Conservation (phyloP, 306 rosid genomes). For the Cicer pinnatifidum region DNA sequence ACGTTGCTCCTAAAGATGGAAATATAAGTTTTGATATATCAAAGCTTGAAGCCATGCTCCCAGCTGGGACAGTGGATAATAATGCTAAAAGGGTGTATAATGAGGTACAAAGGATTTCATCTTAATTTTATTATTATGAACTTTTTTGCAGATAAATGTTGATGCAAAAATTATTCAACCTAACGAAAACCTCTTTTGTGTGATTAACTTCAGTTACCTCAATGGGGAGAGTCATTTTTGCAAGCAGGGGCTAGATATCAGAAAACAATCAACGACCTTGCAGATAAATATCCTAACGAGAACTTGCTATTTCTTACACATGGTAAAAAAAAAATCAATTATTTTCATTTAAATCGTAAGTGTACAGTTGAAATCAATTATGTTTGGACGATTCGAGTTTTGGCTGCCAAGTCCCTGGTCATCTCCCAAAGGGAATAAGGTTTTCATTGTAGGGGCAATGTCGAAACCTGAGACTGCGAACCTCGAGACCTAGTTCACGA, state of each 20-base stretch:
- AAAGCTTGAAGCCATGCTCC: slow-evolving; percentile 65
- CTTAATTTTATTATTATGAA: not conserved
- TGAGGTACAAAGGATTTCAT: slow-evolving; percentile 52
- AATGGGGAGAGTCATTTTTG: slow-evolving; percentile 62
- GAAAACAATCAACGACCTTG: slow-evolving; percentile 60
- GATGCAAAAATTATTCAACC: not conserved
- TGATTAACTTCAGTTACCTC: slow-evolving; percentile 61
- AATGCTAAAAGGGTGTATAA: slow-evolving; percentile 57
- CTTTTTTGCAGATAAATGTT: not conserved
- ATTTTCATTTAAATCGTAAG: not conserved
- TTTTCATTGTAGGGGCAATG: too few relatives aligned
- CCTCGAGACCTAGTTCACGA: too few relatives aligned
- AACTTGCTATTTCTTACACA: slow-evolving; percentile 82
- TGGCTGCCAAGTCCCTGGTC: too few relatives aligned
- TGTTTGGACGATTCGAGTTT: too few relatives aligned
- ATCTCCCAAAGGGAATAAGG: too few relatives aligned
- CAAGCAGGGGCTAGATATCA: slow-evolving; percentile 60
- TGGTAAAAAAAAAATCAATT: slow-evolving; percentile 49
- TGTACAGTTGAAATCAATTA: too few relatives aligned
- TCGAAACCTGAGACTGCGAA: too few relatives aligned
- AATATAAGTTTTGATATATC: slow-evolving; percentile 62
- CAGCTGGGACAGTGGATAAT: slow-evolving; percentile 59
- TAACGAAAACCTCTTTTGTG: slow-evolving; percentile 7
- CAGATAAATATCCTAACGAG: slow-evolving; percentile 68
- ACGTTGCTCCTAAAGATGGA: slow-evolving; percentile 67